A percentile compares a stretch with the other conserved stretches of the same genome.
phyloP scores from a whole-genome alignment of 495 filamentous ascomycete genomes.

The Penicillium odoratum region DNA sequence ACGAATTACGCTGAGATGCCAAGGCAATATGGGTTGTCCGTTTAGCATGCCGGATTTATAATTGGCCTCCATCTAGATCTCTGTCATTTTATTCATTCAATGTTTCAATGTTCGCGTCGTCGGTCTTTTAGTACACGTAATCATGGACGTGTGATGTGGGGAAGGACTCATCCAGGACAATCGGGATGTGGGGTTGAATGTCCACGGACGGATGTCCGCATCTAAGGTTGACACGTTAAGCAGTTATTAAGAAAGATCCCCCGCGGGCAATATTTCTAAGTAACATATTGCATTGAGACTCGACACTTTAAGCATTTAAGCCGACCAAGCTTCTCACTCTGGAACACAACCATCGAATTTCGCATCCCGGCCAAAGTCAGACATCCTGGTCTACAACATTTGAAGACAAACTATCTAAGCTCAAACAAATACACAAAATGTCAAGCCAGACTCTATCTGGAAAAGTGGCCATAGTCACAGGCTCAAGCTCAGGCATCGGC shows the following conservation, averaged over 20 bases:
- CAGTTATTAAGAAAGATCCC: background rate
- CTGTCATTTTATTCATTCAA: no score
- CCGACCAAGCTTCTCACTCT: no score
- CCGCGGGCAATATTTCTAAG: no score
- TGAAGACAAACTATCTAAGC: background rate
- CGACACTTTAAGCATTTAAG: no score
- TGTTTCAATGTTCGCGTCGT: background rate
- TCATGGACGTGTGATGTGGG: background rate
- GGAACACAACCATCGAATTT: no score
- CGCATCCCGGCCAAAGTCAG: background rate
- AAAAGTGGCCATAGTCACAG: conserved; percentile 41
- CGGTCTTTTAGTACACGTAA: background rate
- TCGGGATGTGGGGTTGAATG: conserved; percentile 5
- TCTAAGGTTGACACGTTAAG: no score
- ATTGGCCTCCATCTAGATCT: no score
- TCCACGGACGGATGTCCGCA: conserved; percentile 1
- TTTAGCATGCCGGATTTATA: no score
- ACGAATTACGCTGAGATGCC: no score
- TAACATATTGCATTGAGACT: no score
- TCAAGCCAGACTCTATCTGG: conserved; percentile 36
- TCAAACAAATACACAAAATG: conserved; percentile 9
- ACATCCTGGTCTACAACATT: background rate
- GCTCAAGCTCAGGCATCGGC: conserved; percentile 40
- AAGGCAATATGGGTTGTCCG: no score
- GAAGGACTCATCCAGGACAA: background rate